Conservation (phyloP, 2,329 filamentous ascomycete genomes). For the Fusarium hainanense region DNA sequence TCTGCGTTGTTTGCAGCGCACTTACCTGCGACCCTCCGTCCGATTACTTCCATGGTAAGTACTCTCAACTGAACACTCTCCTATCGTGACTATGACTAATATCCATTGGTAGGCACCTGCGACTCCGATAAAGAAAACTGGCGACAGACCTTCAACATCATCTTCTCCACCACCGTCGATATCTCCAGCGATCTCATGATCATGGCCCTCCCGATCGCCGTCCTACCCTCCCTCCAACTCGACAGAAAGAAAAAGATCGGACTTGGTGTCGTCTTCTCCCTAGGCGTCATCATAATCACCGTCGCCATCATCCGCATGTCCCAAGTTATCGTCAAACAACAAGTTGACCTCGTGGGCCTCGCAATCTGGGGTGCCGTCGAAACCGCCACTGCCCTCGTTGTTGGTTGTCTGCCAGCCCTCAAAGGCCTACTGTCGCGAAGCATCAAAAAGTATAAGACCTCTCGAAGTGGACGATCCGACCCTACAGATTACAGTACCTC, state of each 20-base stretch:
- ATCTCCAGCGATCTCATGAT: constrained; percentile 26
- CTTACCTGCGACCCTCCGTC: constrained; percentile 22
- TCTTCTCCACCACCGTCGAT: constrained; percentile 28
- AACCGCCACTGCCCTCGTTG: constrained; percentile 25
- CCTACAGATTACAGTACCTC: constrained; percentile 9
- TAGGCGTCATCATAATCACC: constrained; percentile 21
- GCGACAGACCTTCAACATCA: constrained; percentile 14
- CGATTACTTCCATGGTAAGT: constrained; percentile 15
- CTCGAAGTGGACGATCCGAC: constrained; percentile 10
- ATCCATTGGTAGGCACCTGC: neutral
- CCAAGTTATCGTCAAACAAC: constrained; percentile 16
- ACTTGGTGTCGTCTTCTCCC: constrained; percentile 15
- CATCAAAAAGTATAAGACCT: constrained; percentile 16
- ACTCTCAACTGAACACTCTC: rapidly evolving
- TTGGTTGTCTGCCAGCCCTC: constrained; percentile 18
- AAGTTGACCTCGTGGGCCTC: constrained; percentile 22
- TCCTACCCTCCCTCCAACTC: constrained; percentile 22
- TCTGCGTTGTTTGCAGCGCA: constrained; percentile 14
- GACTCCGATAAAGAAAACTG: constrained; percentile 10
- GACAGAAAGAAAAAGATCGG: constrained; percentile 27
- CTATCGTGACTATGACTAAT: rapidly evolving
- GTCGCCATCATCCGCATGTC: constrained; percentile 26
- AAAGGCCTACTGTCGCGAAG: constrained; percentile 18
- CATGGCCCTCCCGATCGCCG: constrained; percentile 25
- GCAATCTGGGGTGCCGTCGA: constrained; percentile 28